A percentile compares a stretch with the other conserved stretches of the same genome.
phyloP scores from a whole-genome alignment of 805 yeast genomes.

The Torulaspora franciscae region DNA sequence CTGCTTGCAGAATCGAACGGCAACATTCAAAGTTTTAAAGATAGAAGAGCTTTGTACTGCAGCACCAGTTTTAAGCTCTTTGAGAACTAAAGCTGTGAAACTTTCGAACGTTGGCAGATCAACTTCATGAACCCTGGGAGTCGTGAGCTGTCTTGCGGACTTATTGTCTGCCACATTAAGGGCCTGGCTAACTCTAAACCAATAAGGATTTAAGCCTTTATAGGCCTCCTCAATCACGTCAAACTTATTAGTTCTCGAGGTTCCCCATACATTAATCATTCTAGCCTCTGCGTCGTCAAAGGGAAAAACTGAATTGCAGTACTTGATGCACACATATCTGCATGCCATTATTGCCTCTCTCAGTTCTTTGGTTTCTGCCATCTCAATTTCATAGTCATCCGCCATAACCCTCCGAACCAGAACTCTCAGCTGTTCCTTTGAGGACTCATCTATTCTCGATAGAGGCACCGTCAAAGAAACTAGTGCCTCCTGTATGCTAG shows the following conservation, averaged over 20 bases:
- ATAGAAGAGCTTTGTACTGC: conserved; percentile 30
- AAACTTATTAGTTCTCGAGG: conserved; percentile 51
- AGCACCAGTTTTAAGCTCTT: conserved; percentile 25
- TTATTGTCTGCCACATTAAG: conserved; percentile 42
- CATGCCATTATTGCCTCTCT: conserved; percentile 43
- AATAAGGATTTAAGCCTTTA: conserved; percentile 78
- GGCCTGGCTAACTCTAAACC: conserved; percentile 56
- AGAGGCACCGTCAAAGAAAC: conserved; percentile 53
- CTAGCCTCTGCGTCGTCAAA: conserved; percentile 68
- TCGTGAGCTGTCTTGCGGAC: conserved; percentile 43
- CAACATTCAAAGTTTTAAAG: conserved; percentile 36
- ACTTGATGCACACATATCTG: conserved; percentile 63
- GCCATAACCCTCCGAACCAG: conserved; percentile 37
- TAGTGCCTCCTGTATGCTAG: conserved; percentile 68
- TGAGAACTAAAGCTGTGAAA: conserved; percentile 35
- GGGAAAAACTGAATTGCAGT: conserved; percentile 55
- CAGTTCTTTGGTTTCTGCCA: conserved; percentile 20
- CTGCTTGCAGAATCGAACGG: conserved; percentile 51
- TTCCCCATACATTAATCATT: conserved; percentile 59
- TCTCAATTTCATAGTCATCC: conserved; percentile 29
- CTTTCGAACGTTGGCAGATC: conserved; percentile 53
- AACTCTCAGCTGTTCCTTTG: conserved; percentile 42
- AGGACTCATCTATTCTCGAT: conserved; percentile 35
- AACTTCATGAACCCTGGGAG: conserved; percentile 33
- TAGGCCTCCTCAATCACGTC: conserved; percentile 77